Evolutionary conservation across 2,329 filamentous ascomycete species (phyloP).

Genomic region (Diplocarpon rosae): DNA sequence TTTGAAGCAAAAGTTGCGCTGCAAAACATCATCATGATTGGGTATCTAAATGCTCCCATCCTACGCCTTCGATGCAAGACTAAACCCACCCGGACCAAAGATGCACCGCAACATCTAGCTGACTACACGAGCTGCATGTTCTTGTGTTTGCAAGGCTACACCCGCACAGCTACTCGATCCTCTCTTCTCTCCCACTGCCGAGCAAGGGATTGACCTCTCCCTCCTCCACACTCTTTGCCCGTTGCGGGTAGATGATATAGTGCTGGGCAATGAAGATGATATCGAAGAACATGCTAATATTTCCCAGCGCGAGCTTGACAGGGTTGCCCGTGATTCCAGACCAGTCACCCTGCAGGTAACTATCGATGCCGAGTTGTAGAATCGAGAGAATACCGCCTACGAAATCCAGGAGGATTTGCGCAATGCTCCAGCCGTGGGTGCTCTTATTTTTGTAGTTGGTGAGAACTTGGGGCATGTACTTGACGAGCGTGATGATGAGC

Average conservation of each 20-base stretch:
- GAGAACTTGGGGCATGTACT: constrained; percentile 81
- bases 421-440: constrained; percentile 80
- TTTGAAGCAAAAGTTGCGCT: too few species aligned
- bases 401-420: constrained; percentile 74
- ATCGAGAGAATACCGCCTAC: constrained; percentile 72
- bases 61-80: too few species aligned
- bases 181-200: constrained; percentile 4
- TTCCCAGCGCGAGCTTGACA: constrained; percentile 77
- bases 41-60: too few species aligned
- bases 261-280: constrained; percentile 80
- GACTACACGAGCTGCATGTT: too few species aligned
- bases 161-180: constrained; percentile 9
- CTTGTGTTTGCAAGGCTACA: too few species aligned
- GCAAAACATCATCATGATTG: too few species aligned
- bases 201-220: constrained; percentile 18
- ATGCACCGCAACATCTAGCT: too few species aligned
- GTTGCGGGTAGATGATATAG: constrained; percentile 60
- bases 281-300: constrained; percentile 80
- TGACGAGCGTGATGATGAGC: constrained; percentile 75
- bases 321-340: constrained; percentile 84
- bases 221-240: constrained; percentile 9
- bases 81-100: too few species aligned
- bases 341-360: constrained; percentile 77
- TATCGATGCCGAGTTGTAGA: constrained; percentile 73
- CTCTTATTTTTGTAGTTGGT: constrained; percentile 77